Evolutionary conservation across 2,329 filamentous ascomycete genomes (phyloP), one percentile per base, ranked within the genome.

Genomic region (Fusarium tricinctum): DNA sequence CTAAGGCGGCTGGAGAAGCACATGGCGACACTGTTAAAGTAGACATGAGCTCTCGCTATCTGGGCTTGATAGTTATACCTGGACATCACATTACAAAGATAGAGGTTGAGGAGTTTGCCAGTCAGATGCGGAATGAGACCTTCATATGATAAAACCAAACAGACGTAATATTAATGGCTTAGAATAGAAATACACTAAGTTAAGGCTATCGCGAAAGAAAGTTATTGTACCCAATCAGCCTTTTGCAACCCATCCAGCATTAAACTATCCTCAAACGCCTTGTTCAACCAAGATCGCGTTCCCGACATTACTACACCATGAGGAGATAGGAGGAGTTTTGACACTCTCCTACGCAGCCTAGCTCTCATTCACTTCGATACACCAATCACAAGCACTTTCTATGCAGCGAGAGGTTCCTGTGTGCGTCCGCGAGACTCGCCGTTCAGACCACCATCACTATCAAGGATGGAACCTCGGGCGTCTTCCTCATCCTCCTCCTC

Each of bases 21-120:
- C 73, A 73, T 4, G 80, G 81, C 4, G 79, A 78, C 22, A 83
- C 79, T 15, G 75, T 91, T 57, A 87, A 85, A 66, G 80, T 92
- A 54, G 87, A 93, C 72, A 92, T 97, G 89, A 91, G 88, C 26
- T 94, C 92, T 70, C 89, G 96, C 54, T 97, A 93, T 76, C 87
- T 99, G 22, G 96, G 96, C 0, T 81, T 98, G 26, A 89, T 99
- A 4, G 94, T 97, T 23, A 88, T 99, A 6, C 96, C 96, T 0
- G 94, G 95, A 1, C 84, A 91, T 70, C 89, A 97, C 77, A 92
- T 99, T 70, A 89, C 86, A 61, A 95, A 91, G 82, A 93, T 99
- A 73, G 94, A 97, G 78, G 84, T 96, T 46, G 94, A 98, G 76
- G 91, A 95, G 68, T 91, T 90, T 75, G 79, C 80, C 3, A 89